A percentile compares a stretch with the other conserved stretches of the same genome.
Evolutionary conservation across 73 alveolate genomes (phyloP).

Genomic region (Symbiodinium pilosum): DNA sequence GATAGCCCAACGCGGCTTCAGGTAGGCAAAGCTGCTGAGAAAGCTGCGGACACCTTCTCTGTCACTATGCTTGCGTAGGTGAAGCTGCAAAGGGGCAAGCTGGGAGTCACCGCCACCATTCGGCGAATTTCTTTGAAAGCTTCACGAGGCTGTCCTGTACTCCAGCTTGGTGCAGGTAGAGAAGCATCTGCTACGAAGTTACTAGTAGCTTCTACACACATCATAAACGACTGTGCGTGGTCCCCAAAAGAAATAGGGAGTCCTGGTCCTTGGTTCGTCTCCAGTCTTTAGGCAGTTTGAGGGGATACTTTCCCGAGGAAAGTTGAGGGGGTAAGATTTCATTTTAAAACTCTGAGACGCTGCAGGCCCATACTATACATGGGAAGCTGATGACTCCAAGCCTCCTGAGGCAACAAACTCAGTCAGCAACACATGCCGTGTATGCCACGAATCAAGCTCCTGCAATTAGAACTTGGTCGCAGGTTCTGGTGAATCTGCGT

Average conservation of each 20-base stretch:
- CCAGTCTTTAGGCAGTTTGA: no score
- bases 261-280: no score
- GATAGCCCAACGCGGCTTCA: conserved; percentile 11
- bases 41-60: no score
- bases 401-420: background rate
- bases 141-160: background rate
- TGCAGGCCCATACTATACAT: background rate
- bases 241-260: no score
- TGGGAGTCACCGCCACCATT: background rate
- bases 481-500: conserved; percentile 6
- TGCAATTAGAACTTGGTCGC: background rate
- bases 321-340: no score
- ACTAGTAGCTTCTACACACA: no score
- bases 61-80: background rate
- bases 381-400: background rate
- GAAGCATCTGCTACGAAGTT: background rate
- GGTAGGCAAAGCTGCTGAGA: background rate
- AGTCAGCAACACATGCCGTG: background rate
- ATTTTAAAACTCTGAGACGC: background rate
- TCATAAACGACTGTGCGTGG: no score
- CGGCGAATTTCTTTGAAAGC: background rate
- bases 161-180: background rate
- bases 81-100: background rate
- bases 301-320: no score
- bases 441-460: no score